Evolutionary conservation across 2,329 filamentous ascomycete genomes (phyloP), one percentile per base, ranked within the genome.

Genomic region (Venturiaceae sp.): DNA sequence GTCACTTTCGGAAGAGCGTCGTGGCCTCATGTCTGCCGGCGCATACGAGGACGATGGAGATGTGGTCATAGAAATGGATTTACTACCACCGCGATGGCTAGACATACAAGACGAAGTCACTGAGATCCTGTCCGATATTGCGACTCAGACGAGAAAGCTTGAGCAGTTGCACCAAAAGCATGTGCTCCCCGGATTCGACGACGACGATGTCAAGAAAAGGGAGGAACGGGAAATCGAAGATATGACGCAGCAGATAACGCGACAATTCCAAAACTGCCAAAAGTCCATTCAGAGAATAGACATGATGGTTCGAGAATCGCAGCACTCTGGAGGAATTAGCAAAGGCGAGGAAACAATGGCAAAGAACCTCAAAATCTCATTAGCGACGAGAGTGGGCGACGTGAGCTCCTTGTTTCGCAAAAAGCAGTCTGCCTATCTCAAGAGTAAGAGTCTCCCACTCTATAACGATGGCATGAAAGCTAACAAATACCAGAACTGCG

Each of bases 141-240:
- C 90, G 56, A 85, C 83, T 61, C 90, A 95, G 74, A 88, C 90
- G 64, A 85, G 89, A 66, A 85, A 85, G 66, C 81, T 99, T 33
- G 94, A 97, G 68, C 90, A 92, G 68, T 78, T 99, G 62, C 94
- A 99, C 72, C 91, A 96, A 74, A 97, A 97, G 71, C 94, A 99
- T 74, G 88, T 99, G 46, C 80, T 99, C 14, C 94, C 94, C 0
- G 92, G 92, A 30, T 99, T 99, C 74, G 91, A 97, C 68, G 94
- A 99, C 67, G 92, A 97, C 66, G 89, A 91, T 58, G 83, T 90
- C 44, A 94, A 96, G 75, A 86, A 80, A 70, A 82, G 83, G 61
- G 94, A 99, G 71, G 94, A 97, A 75, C 77, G 83, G 55, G 86
- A 95, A 69, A 99, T 99, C 66, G 94, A 99, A 75, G 79, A 80